Base-by-base conservation (phyloP, 2,329 filamentous ascomycete species). In the Claviceps arundinis region DNA sequence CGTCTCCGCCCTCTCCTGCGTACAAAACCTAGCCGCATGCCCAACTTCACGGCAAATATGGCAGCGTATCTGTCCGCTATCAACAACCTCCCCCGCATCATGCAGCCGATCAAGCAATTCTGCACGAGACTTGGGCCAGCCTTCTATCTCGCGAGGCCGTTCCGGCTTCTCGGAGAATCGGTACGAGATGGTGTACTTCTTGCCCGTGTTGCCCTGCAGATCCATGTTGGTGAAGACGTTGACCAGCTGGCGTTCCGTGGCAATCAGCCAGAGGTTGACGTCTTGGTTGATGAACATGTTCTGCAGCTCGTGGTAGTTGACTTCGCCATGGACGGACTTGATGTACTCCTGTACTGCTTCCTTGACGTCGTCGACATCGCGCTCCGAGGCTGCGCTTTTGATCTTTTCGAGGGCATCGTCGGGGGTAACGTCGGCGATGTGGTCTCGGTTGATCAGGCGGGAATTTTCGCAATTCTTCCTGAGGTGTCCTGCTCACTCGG, bases 191-290 rank as follows among this genome's bases (percentile, higher is more conserved):
- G 75, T 76, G 58, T 76, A 87, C 62, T 81, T 81, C 65, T 81
- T 81, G 53, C 76, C 75, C 19, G 84, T 69, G 55, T 84, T 78
- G 5, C 84, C 84, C 60, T 87, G 82, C 1, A 87, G 69, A 56
- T 87, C 82, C 78, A 87, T 84, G 65, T 85, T 83, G 55, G 81
- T 85, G 57, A 82, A 75, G 5, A 80, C 79, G 1, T 68, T 61
- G 0, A 85, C 64, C 5, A 73, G 63, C 37, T 76, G 67, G 57
- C 78, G 76, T 69, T 85, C 77, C 5, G 78, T 65, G 5, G 79
- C 80, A 57, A 87, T 83, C 50, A 88, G 67, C 66, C 75, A 83
- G 14, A 85, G 66, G 3, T 66, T 66, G 54, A 85, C 72, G 0
- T 69, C 62, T 43, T 78, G 69, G 1, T 65, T 58, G 6, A 84